Percentiles rank a stretch among this genome's conserved stretches.
phyloP scores from a whole-genome alignment of 148 eudicot species.

The Heliosperma pusillum region DNA sequence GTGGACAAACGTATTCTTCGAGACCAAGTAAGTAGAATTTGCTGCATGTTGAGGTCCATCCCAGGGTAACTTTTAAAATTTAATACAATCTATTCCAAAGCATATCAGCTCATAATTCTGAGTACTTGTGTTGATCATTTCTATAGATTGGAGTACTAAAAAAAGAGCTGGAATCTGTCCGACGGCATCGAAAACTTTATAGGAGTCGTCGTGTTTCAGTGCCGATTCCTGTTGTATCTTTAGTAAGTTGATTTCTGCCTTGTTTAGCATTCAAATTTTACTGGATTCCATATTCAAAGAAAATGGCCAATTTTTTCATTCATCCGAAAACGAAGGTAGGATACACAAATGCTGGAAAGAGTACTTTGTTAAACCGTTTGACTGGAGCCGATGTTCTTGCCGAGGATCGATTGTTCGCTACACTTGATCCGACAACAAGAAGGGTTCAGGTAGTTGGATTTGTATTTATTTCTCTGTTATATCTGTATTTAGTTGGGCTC shows the following conservation, averaged over 20 bases:
- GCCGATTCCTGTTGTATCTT: conserved; percentile 89
- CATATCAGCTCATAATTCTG: conserved; percentile 1
- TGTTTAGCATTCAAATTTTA: conserved; percentile 1
- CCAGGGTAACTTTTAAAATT: background rate
- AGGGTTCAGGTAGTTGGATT: conserved; percentile 76
- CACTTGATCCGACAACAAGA: conserved; percentile 98
- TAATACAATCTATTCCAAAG: background rate
- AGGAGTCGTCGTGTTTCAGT: conserved; percentile 72
- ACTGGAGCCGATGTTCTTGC: conserved; percentile 98
- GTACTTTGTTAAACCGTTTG: conserved; percentile 82
- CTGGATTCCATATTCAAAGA: background rate
- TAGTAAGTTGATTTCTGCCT: conserved; percentile 54
- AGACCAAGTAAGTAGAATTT: conserved; percentile 61
- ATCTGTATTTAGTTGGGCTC: background rate
- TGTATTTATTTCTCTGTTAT: background rate
- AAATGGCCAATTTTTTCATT: conserved; percentile 1
- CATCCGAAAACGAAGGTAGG: conserved; percentile 56
- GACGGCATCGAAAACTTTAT: conserved; percentile 89
- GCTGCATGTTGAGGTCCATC: background rate
- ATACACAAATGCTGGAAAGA: conserved; percentile 99
- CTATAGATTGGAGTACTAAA: conserved; percentile 68
- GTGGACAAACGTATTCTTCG: conserved; percentile 98
- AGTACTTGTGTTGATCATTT: conserved; percentile 6
- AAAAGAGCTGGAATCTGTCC: conserved; percentile 87
- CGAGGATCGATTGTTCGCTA: conserved; percentile 90